These are phyloP conservation scores for Moringa oleifera DNA, from an alignment of 345 rosid genomes.

Conservation along the genomic window DNA sequence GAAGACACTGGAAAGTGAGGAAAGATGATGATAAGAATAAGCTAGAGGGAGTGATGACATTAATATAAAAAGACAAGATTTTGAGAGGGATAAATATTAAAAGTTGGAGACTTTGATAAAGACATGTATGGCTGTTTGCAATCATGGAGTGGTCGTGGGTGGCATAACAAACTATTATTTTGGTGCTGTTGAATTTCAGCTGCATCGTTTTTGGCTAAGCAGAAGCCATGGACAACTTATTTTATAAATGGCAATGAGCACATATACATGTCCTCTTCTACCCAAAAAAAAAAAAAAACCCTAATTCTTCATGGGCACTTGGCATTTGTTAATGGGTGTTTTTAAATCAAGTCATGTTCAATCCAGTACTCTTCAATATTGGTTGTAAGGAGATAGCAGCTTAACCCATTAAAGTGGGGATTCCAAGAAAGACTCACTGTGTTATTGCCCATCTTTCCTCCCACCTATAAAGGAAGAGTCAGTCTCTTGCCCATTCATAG, in stretches of 20 bases:
- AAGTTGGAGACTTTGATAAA: slow-evolving; percentile 24
- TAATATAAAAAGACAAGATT: slow-evolving; percentile 3
- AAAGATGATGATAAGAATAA: slow-evolving; percentile 2
- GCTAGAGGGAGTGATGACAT: background rate
- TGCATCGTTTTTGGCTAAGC: slow-evolving; percentile 11
- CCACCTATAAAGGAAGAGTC: too few species aligned
- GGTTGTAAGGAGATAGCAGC: too few species aligned
- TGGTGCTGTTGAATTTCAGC: slow-evolving; percentile 1
- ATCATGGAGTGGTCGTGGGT: slow-evolving; percentile 30
- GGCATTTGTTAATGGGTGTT: too few species aligned
- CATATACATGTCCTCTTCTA: slow-evolving; percentile 19
- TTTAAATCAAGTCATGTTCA: too few species aligned
- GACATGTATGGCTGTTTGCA: slow-evolving; percentile 45
- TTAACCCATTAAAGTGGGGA: too few species aligned
- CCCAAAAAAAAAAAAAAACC: too few species aligned
- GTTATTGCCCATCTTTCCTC: too few species aligned
- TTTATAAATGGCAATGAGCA: slow-evolving; percentile 1
- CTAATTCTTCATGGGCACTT: too few species aligned
- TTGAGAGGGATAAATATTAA: background rate
- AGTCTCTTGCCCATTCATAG: too few species aligned
- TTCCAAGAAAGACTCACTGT: too few species aligned
- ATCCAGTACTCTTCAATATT: too few species aligned
- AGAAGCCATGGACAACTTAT: slow-evolving; percentile 1
- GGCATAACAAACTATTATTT: slow-evolving; percentile 8
- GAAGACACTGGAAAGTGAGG: slow-evolving; percentile 4